Evolutionary conservation across 441 rosid genomes (phyloP).

Genomic region (Adansonia rubrostipa): DNA sequence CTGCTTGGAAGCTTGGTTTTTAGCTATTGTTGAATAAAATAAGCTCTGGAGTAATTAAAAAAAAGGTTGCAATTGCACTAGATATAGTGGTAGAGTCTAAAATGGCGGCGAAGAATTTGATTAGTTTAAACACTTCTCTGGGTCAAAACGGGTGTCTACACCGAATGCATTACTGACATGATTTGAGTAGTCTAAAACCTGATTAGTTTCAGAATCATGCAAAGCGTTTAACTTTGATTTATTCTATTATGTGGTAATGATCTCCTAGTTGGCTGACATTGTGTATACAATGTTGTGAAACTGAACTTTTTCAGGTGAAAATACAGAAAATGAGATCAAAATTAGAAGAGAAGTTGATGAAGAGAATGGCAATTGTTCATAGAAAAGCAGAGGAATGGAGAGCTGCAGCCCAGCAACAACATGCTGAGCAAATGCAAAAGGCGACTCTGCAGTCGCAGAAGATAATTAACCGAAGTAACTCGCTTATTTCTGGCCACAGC

Average conservation of each 20-base stretch:
- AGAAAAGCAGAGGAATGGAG: slow-evolving; percentile 84
- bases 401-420: slow-evolving; percentile 68
- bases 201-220: neutral
- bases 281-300: neutral
- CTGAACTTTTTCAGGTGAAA: slow-evolving; percentile 58
- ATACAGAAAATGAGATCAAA: slow-evolving; percentile 88
- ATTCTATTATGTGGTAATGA: neutral
- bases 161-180: neutral
- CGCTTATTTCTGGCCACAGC: slow-evolving; percentile 44
- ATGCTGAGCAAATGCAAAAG: slow-evolving; percentile 58
- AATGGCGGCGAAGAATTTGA: slow-evolving; percentile 3
- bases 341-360: slow-evolving; percentile 87
- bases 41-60: slow-evolving; percentile 20
- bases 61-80: slow-evolving; percentile 1
- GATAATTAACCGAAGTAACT: slow-evolving; percentile 42
- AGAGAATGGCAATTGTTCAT: slow-evolving; percentile 75
- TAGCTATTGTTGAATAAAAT: slow-evolving; percentile 36
- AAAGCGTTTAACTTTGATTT: neutral
- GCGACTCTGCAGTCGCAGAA: slow-evolving; percentile 54
- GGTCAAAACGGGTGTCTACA: neutral
- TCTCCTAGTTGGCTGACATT: neutral
- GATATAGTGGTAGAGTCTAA: neutral
- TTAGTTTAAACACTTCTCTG: neutral
- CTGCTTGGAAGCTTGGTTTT: slow-evolving; percentile 35
- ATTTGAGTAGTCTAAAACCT: neutral